Conservation (phyloP, 1,284 basidiomycete species). For the Neotropicomus parvogracilis region DNA sequence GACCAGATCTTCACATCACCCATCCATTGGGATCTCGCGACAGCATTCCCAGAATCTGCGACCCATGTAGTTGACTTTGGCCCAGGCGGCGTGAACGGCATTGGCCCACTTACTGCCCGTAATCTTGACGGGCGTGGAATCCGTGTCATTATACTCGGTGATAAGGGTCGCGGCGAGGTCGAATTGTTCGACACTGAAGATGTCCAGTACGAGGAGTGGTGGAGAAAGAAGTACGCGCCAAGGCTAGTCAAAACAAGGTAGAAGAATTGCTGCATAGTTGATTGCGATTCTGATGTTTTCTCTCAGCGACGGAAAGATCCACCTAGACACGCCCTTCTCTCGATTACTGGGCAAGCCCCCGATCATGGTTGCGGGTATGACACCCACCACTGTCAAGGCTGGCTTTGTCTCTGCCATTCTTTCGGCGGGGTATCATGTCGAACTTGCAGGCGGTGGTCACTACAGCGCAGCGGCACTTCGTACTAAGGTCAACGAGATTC, state of each 20-base stretch:
- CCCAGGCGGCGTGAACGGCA: conserved; percentile 90
- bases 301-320: conserved; percentile 79
- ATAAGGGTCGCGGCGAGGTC: conserved; percentile 80
- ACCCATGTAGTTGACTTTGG: conserved; percentile 97
- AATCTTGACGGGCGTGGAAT: conserved; percentile 93
- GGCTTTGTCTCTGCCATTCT: conserved; percentile 91
- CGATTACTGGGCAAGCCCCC: conserved; percentile 93
- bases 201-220: conserved; percentile 81
- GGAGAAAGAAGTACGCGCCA: conserved; percentile 87
- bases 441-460: conserved; percentile 96
- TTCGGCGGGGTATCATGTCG: conserved; percentile 92
- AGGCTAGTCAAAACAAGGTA: conserved; percentile 86
- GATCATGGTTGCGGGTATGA: conserved; percentile 99
- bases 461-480: conserved; percentile 89
- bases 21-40: conserved; percentile 92
- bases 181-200: conserved; percentile 75
- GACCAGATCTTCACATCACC: conserved; percentile 91
- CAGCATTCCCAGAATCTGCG: conserved; percentile 81
- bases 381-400: conserved; percentile 88
- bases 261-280: conserved; percentile 14
- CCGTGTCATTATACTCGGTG: conserved; percentile 81
- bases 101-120: conserved; percentile 86
- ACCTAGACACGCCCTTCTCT: conserved; percentile 95
- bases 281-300: conserved; percentile 13
- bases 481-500: conserved; percentile 86